Conservation (phyloP, 129 eudicot genomes). For the Flaveria robusta region DNA sequence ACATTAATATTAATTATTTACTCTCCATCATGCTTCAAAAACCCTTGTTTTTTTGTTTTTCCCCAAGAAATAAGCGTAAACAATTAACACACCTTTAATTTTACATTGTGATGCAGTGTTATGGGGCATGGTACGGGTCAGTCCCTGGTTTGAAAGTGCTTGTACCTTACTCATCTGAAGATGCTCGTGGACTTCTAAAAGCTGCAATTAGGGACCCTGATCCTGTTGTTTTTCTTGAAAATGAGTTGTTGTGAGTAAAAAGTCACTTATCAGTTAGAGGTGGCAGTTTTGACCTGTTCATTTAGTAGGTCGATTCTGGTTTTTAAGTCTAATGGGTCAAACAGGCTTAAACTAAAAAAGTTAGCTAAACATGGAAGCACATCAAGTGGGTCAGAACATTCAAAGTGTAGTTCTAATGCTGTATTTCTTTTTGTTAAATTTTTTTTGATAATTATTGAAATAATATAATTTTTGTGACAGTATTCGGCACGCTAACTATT, state of each 20-base stretch:
- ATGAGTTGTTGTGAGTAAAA: constrained; percentile 56
- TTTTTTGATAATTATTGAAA: background rate
- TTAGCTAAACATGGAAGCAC: background rate
- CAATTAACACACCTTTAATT: background rate
- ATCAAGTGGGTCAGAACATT: background rate
- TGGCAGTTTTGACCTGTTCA: constrained; percentile 6
- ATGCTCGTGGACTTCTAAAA: constrained; percentile 74
- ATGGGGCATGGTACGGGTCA: constrained; percentile 69
- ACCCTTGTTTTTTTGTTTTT: background rate
- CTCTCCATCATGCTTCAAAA: constrained; percentile 12
- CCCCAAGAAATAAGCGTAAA: background rate
- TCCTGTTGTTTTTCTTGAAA: constrained; percentile 74
- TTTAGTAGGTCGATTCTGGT: background rate
- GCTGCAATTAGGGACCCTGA: constrained; percentile 79
- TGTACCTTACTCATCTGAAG: constrained; percentile 74
- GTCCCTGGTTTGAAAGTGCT: constrained; percentile 66
- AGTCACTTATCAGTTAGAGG: background rate
- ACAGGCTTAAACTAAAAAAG: background rate
- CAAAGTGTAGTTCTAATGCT: background rate
- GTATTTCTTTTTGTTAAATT: background rate
- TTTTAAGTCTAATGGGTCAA: background rate
- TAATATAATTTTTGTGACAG: background rate
- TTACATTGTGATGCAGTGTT: constrained; percentile 49
- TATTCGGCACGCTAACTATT: background rate
- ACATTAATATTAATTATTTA: constrained; percentile 9